phyloP scores from a whole-genome alignment of 805 yeast species.

The Hermanozyma aechmeae region DNA sequence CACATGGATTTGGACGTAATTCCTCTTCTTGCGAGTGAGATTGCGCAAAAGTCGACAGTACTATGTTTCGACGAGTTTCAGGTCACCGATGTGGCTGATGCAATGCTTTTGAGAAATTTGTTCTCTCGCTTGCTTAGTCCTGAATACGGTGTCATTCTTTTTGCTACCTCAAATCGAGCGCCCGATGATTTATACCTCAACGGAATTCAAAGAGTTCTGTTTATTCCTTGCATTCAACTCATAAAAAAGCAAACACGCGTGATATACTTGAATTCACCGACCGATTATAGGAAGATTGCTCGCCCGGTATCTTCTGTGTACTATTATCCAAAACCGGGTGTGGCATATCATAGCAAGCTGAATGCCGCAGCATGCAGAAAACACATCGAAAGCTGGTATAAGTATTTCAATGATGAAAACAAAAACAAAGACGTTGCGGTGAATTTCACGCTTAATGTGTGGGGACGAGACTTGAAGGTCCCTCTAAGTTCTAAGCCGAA shows the following conservation, averaged over 20 bases:
- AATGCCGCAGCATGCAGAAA: conserved; percentile 41
- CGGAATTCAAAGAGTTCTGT: conserved; percentile 88
- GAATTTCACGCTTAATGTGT: conserved; percentile 41
- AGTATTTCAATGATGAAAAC: conserved; percentile 62
- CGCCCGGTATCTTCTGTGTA: conserved; percentile 77
- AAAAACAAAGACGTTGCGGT: conserved; percentile 11
- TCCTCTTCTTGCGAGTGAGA: conserved; percentile 75
- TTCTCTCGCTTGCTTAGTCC: conserved; percentile 57
- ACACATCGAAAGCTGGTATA: conserved; percentile 74
- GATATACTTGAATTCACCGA: conserved; percentile 76
- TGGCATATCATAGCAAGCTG: conserved; percentile 41
- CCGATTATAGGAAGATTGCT: conserved; percentile 86
- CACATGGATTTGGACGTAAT: conserved; percentile 65
- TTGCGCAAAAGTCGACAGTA: conserved; percentile 67
- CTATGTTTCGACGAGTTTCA: conserved; percentile 96
- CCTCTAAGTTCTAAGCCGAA: conserved; percentile 69
- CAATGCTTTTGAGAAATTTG: conserved; percentile 83
- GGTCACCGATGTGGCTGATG: conserved; percentile 97
- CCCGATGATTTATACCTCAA: conserved; percentile 90
- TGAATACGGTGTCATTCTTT: conserved; percentile 74
- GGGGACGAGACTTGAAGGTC: conserved; percentile 80
- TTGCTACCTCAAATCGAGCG: conserved; percentile 91
- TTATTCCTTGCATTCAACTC: conserved; percentile 83
- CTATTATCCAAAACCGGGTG: conserved; percentile 60
- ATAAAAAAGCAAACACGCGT: conserved; percentile 70